phyloP scores from a whole-genome alignment of 208 protist species.

The Leishmania braziliensis region DNA sequence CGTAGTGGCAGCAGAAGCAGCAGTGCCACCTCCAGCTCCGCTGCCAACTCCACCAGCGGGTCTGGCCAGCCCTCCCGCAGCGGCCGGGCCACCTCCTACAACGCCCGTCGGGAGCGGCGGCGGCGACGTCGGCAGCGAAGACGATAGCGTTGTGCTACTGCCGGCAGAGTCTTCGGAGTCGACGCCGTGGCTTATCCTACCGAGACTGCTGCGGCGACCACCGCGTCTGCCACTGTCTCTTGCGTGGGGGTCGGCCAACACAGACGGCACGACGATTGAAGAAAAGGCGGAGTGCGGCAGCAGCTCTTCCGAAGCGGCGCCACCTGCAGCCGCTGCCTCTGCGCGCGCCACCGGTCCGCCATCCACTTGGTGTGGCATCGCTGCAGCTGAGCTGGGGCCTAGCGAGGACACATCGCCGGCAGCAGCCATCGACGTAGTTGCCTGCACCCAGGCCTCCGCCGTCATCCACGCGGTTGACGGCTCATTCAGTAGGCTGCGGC shows the following conservation, averaged over 20 bases:
- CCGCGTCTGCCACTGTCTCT: neutral
- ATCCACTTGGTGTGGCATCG: neutral
- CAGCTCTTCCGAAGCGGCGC: neutral
- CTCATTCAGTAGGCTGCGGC: slow-evolving; percentile 16
- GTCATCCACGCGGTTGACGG: slow-evolving; percentile 38
- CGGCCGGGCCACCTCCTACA: neutral
- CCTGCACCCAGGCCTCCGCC: slow-evolving; percentile 24
- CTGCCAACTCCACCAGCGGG: neutral
- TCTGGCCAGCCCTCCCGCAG: neutral
- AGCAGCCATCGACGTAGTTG: neutral
- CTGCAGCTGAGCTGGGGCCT: neutral
- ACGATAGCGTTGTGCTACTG: slow-evolving; percentile 8
- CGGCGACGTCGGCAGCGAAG: slow-evolving; percentile 2
- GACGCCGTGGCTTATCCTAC: neutral
- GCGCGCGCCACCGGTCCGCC: neutral
- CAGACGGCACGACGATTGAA: slow-evolving; percentile 1
- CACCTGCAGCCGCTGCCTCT: neutral
- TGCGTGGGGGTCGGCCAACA: neutral
- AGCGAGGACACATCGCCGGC: neutral
- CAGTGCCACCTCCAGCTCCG: neutral
- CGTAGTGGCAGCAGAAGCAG: neutral
- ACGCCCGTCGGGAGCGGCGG: slow-evolving; percentile 1
- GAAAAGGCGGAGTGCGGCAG: slow-evolving; percentile 7
- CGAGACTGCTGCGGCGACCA: slow-evolving; percentile 5
- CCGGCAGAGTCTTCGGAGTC: slow-evolving; percentile 6